phyloP scores from a whole-genome alignment of 345 rosid genomes.

The Brassica carinata region DNA sequence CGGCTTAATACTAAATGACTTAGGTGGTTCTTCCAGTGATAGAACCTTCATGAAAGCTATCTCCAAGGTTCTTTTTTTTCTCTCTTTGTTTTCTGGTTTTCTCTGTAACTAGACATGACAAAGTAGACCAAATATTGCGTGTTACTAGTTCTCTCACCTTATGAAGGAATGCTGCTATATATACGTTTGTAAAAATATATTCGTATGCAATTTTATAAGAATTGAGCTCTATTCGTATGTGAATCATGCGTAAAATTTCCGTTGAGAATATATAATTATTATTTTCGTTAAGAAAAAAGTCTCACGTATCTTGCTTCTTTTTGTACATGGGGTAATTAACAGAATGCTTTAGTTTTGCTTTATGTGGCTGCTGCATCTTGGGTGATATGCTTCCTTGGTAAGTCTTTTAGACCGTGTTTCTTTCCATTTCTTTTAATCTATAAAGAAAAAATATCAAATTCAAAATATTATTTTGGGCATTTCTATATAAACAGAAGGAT shows the following conservation, averaged over 20 bases:
- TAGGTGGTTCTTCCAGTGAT: constrained; percentile 43
- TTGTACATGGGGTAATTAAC: background rate
- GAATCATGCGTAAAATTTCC: background rate
- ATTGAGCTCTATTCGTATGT: background rate
- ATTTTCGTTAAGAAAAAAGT: background rate
- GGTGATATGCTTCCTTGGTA: background rate
- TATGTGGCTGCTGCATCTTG: background rate
- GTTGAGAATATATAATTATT: background rate
- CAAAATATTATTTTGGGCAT: background rate
- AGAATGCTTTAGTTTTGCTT: background rate
- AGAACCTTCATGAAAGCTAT: constrained; percentile 43
- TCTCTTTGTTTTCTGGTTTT: background rate
- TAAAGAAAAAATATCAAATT: background rate
- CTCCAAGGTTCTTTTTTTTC: constrained; percentile 46
- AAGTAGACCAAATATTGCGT: too few species aligned
- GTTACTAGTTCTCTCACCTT: too few species aligned
- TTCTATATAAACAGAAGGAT: constrained; percentile 57
- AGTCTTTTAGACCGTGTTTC: background rate
- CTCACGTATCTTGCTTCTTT: background rate
- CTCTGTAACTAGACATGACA: too few species aligned
- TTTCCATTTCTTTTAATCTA: background rate
- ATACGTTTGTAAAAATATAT: too few species aligned
- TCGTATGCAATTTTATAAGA: too few species aligned
- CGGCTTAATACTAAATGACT: constrained; percentile 59
- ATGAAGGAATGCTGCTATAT: too few species aligned